Evolutionary conservation across 73 alveolate genomes (phyloP), one percentile per base, ranked within the genome.

Genomic region (Effrenium voratum): DNA sequence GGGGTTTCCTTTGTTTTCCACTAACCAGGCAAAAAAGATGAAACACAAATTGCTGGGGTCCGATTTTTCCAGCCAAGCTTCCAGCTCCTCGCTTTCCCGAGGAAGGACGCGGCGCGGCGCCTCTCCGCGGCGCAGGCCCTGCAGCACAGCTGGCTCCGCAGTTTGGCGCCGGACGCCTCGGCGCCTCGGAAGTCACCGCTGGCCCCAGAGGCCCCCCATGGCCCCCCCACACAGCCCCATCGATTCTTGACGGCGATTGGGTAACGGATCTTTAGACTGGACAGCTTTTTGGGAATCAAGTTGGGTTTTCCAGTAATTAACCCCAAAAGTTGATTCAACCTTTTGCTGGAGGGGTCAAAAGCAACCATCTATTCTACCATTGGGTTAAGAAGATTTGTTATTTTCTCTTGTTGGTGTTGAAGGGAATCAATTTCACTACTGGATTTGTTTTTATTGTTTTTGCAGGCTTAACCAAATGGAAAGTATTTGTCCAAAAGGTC

Each of bases 111-210:
- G 38, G 66, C 55, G 44, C 68, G 8, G 44, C 94, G 94, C 32
- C 94, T 85, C 94, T 57, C 80, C 5, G 94, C 94, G 10, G 94
- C 75, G 43, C 45, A 45, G 24, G 94, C 94, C 81, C 73, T 55
- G 81, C 52, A 38, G 57, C 94, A 85, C 34, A 60, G 57, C 38
- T 85, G 94, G 94, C 75, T 85, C 49, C 13, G 57, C 36, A 36
- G 45, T 40, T 45, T 28, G 6, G 87, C 59, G 19, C 60, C 52
- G 57, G 41, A 24, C 16, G 60, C 87, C 44, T 40, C n/a, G 16
- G 52, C 10, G 87, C 52, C 60, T 41, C 24, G 87, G 36, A 13
- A 5, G 63, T 19, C 63, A 8, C 19, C 63, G 63, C 19, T 8
- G 63, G 8, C 63, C 19, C 19, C 8, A 52, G 63, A 52, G 63